Evolutionary conservation across 306 rosid species (phyloP).

Genomic region (Cicer arietinum): DNA sequence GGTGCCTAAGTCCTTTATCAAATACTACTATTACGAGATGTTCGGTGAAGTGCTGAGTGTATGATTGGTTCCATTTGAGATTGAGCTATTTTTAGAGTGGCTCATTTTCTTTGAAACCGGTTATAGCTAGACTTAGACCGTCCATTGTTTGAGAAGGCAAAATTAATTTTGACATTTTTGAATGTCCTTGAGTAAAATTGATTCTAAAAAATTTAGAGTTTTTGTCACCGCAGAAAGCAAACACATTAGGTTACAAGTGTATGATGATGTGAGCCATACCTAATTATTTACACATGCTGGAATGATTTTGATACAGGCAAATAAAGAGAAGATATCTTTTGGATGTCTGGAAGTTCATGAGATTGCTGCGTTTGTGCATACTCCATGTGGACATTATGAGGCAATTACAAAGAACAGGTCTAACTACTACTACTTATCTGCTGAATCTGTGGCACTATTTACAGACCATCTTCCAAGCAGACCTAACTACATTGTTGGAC

Average conservation of each 20-base stretch:
- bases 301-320: slow-evolving; percentile 70
- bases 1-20: not conserved
- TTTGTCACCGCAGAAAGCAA: too few species aligned
- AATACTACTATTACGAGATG: not conserved
- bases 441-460: slow-evolving; percentile 92
- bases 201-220: too few species aligned
- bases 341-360: slow-evolving; percentile 87
- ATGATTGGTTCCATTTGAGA: not conserved
- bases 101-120: not conserved
- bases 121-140: too few species aligned
- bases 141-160: too few species aligned
- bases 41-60: not conserved
- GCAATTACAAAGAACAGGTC: slow-evolving; percentile 83
- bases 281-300: not conserved
- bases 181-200: too few species aligned
- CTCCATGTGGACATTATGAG: slow-evolving; percentile 77
- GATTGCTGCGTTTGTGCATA: slow-evolving; percentile 91
- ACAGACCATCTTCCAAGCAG: slow-evolving; percentile 75
- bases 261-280: slow-evolving; percentile 2
- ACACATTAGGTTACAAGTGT: not conserved
- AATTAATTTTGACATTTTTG: too few species aligned
- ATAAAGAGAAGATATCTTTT: slow-evolving; percentile 92
- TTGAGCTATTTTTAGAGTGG: not conserved
- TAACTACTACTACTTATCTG: slow-evolving; percentile 83
- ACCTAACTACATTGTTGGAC: slow-evolving; percentile 95